phyloP scores from a whole-genome alignment of 139 green algal species.

The Mesotaenium endlicherianum region DNA sequence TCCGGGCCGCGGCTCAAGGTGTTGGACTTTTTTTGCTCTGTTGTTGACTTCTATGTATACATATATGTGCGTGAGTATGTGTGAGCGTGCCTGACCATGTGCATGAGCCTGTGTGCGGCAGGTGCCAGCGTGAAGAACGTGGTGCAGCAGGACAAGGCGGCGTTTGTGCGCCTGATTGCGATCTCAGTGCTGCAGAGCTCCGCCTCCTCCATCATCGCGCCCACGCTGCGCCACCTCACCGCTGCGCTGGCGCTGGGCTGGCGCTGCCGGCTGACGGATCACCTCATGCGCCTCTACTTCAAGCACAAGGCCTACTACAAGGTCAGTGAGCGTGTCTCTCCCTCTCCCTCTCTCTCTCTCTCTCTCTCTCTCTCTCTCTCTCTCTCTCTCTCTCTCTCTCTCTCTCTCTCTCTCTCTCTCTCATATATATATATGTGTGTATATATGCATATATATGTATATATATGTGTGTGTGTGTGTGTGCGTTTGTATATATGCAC shows the following conservation, averaged over 20 bases:
- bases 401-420: too few species aligned
- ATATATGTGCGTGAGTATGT: neutral
- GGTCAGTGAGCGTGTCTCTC: neutral
- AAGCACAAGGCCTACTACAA: constrained; percentile 63
- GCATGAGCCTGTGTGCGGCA: neutral
- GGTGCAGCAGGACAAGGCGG: constrained; percentile 64
- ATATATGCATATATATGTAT: too few species aligned
- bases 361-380: too few species aligned
- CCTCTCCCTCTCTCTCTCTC: neutral
- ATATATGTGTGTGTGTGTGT: too few species aligned
- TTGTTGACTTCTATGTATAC: too few species aligned
- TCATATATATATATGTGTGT: too few species aligned
- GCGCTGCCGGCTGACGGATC: constrained; percentile 61
- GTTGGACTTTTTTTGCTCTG: too few species aligned
- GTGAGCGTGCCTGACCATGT: neutral
- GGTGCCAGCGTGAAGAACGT: constrained; percentile 69
- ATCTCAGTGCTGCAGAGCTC: constrained; percentile 57
- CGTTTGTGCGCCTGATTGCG: constrained; percentile 45
- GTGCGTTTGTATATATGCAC: too few species aligned
- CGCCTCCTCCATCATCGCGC: constrained; percentile 68
- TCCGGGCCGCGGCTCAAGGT: too few species aligned
- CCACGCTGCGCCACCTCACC: constrained; percentile 38
- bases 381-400: too few species aligned
- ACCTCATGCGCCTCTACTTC: constrained; percentile 62
- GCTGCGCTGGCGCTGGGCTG: constrained; percentile 68